Evolutionary conservation across 306 rosid species (phyloP).

Genomic region (Acacia crassicarpa): DNA sequence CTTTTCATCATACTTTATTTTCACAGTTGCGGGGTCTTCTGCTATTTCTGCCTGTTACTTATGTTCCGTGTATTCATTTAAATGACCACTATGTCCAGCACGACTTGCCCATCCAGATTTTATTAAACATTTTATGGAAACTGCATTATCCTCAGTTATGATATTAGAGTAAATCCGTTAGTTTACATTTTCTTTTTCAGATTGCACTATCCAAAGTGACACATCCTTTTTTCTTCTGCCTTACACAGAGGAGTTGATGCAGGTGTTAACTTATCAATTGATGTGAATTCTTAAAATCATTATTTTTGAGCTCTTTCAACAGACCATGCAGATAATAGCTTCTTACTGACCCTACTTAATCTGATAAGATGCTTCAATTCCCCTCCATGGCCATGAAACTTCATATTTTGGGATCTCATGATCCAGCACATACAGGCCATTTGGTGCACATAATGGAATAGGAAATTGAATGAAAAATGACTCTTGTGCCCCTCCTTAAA

Average conservation of each 20-base stretch:
- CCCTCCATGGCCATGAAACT: background rate
- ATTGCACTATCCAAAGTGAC: background rate
- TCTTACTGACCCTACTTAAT: background rate
- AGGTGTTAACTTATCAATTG: background rate
- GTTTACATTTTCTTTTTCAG: background rate
- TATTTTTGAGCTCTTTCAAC: background rate
- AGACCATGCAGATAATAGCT: background rate
- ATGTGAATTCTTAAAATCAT: background rate
- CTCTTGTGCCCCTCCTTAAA: background rate
- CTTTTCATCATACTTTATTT: no score
- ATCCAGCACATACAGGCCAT: conserved; percentile 3
- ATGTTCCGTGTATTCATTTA: background rate
- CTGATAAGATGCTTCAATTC: conserved; percentile 9
- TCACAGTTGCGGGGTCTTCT: background rate
- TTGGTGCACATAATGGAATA: background rate
- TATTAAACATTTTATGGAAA: background rate
- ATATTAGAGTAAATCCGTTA: background rate
- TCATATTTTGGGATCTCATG: background rate
- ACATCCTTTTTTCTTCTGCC: background rate
- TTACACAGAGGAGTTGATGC: background rate
- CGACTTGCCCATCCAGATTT: background rate
- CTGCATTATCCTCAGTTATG: background rate
- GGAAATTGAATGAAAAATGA: background rate
- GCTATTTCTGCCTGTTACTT: background rate
- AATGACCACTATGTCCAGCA: background rate